Percentiles rank a stretch among this genome's conserved stretches.
These are phyloP conservation scores for Aspergillus flavus DNA, from an alignment of 2,329 filamentous ascomycete genomes.

Conservation along the genomic window DNA sequence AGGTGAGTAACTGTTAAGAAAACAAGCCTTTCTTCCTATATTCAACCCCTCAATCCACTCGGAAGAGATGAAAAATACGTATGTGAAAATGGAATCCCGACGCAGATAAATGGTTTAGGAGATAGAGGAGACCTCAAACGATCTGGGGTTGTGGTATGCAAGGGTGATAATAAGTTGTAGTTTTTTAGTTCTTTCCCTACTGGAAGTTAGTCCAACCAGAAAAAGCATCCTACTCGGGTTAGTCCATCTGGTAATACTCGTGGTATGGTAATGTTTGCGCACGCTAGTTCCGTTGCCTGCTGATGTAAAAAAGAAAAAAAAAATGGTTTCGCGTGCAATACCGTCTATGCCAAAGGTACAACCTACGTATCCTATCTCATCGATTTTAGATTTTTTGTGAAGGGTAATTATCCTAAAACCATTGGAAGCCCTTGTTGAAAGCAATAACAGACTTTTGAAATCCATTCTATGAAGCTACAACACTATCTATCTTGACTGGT, in stretches of 20 bases:
- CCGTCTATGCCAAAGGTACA: not conserved
- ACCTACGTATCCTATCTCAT: not conserved
- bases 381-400: not conserved
- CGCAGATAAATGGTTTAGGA: not conserved
- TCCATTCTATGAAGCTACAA: too few species aligned
- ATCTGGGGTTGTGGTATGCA: not conserved
- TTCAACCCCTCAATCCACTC: not conserved
- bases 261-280: not conserved
- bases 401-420: not conserved
- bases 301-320: not conserved
- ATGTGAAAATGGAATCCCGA: not conserved
- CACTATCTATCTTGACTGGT: not conserved
- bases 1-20: not conserved
- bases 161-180: slow-evolving; percentile 1
- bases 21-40: not conserved
- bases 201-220: not conserved
- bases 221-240: not conserved
- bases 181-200: slow-evolving; percentile 2
- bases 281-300: not conserved
- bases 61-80: too few species aligned
- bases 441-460: not conserved
- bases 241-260: not conserved
- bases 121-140: not conserved
- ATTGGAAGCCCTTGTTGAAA: not conserved
- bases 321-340: not conserved